phyloP scores from a whole-genome alignment of 768 basidiomycete species.

The Agrocybe pediades region DNA sequence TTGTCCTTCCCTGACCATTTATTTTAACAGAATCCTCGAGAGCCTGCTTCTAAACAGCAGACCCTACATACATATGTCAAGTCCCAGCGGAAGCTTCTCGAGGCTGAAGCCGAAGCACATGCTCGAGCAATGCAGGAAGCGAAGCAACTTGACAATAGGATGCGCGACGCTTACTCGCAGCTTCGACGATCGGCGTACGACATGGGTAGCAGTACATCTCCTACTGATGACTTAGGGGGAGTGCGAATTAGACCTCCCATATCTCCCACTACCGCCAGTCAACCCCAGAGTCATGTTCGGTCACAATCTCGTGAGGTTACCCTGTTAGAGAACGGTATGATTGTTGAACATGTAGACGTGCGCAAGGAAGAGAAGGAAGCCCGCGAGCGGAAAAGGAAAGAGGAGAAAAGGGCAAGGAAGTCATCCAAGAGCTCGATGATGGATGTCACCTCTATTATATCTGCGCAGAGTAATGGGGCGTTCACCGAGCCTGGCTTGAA shows the following conservation, averaged over 20 bases:
- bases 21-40: constrained; percentile 77
- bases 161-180: constrained; percentile 81
- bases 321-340: constrained; percentile 85
- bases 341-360: constrained; percentile 86
- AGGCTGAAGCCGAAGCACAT: constrained; percentile 81
- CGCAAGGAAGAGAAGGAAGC: constrained; percentile 78
- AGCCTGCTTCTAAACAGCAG: constrained; percentile 82
- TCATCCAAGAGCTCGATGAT: constrained; percentile 69
- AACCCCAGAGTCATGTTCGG: constrained; percentile 41
- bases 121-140: constrained; percentile 80
- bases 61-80: constrained; percentile 83
- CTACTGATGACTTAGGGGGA: constrained; percentile 59
- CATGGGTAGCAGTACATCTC: constrained; percentile 45
- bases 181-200: constrained; percentile 81
- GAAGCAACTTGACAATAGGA: constrained; percentile 69
- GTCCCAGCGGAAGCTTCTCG: constrained; percentile 76
- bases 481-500: constrained; percentile 61
- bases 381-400: constrained; percentile 65
- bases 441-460: constrained; percentile 76
- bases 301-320: constrained; percentile 73
- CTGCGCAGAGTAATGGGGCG: constrained; percentile 56
- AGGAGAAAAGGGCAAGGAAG: constrained; percentile 75
- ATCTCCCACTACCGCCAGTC: constrained; percentile 39
- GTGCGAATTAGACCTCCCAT: constrained; percentile 72
- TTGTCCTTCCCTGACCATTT: constrained; percentile 11